phyloP scores from a whole-genome alignment of 495 filamentous ascomycete genomes.

The Xylaria castorea region DNA sequence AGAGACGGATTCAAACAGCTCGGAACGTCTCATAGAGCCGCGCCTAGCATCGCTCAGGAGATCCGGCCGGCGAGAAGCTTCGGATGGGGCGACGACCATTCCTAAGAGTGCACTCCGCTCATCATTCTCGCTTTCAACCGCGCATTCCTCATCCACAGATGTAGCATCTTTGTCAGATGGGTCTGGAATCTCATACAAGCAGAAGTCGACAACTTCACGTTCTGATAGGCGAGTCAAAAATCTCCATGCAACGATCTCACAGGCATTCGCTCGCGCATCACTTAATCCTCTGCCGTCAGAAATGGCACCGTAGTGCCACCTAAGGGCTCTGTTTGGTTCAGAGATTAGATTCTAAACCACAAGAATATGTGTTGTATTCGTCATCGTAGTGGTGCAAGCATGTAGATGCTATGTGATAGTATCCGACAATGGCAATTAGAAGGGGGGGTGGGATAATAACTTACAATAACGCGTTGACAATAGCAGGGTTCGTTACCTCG shows the following conservation, averaged over 20 bases:
- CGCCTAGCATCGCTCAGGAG: conserved; percentile 29
- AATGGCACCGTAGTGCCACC: conserved; percentile 72
- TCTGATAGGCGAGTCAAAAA: conserved; percentile 81
- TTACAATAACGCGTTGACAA: conserved; percentile 82
- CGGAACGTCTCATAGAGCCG: conserved; percentile 38
- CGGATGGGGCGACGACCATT: conserved; percentile 19
- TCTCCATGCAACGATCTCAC: conserved; percentile 92
- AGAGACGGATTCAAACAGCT: conserved; percentile 54
- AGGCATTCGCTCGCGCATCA: conserved; percentile 80
- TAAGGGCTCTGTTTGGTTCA: conserved; percentile 66
- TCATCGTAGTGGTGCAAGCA: background rate
- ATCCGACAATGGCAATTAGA: background rate
- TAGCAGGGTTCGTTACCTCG: conserved; percentile 71
- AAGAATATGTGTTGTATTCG: background rate
- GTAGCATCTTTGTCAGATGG: conserved; percentile 28
- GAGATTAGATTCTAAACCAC: background rate
- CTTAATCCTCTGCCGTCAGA: conserved; percentile 74
- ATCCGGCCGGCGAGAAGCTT: conserved; percentile 34
- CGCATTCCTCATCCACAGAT: conserved; percentile 26
- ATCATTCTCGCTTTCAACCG: conserved; percentile 41
- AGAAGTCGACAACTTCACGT: conserved; percentile 79
- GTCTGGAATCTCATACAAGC: conserved; percentile 78
- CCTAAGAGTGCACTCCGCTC: conserved; percentile 49
- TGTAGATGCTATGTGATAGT: background rate
- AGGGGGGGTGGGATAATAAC: conserved; percentile 32